Conservation (phyloP, 768 basidiomycete species). For the Kwoniella dendrophila region DNA sequence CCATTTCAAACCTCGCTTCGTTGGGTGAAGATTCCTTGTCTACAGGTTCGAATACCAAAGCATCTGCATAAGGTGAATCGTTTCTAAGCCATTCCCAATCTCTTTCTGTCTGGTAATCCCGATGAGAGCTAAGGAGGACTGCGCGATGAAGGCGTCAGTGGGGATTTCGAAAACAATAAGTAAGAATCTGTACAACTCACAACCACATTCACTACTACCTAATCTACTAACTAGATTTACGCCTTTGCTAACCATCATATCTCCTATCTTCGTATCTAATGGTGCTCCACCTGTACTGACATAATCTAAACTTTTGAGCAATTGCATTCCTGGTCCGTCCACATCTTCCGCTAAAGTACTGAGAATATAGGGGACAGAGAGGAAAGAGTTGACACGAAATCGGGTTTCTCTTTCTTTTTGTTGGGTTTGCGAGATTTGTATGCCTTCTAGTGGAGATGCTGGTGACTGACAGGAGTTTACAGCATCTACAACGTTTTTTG, state of each 20-base stretch:
- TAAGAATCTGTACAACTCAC: constrained; percentile 41
- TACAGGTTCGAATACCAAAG: constrained; percentile 39
- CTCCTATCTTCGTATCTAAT: constrained; percentile 62
- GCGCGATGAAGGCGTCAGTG: background rate
- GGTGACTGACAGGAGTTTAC: constrained; percentile 50
- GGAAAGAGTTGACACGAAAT: constrained; percentile 38
- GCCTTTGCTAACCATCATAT: constrained; percentile 59
- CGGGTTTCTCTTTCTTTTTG: constrained; percentile 18
- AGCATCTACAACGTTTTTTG: constrained; percentile 58
- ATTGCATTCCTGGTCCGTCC: constrained; percentile 54
- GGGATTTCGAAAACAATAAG: too few relatives aligned
- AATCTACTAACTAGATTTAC: constrained; percentile 61
- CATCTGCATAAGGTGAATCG: constrained; percentile 43
- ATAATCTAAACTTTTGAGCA: constrained; percentile 59
- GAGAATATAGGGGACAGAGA: constrained; percentile 57
- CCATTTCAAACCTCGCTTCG: constrained; percentile 59
- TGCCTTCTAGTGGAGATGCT: background rate
- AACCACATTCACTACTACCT: constrained; percentile 59
- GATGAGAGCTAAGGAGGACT: constrained; percentile 59
- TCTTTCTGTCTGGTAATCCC: constrained; percentile 61
- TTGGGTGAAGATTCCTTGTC: constrained; percentile 40
- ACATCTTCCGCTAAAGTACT: constrained; percentile 60
- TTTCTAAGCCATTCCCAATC: constrained; percentile 63
- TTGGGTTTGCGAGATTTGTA: background rate
- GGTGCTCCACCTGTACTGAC: constrained; percentile 63